phyloP scores from a whole-genome alignment of 352 stramenopile species.

The Phytophthora palmivora region DNA sequence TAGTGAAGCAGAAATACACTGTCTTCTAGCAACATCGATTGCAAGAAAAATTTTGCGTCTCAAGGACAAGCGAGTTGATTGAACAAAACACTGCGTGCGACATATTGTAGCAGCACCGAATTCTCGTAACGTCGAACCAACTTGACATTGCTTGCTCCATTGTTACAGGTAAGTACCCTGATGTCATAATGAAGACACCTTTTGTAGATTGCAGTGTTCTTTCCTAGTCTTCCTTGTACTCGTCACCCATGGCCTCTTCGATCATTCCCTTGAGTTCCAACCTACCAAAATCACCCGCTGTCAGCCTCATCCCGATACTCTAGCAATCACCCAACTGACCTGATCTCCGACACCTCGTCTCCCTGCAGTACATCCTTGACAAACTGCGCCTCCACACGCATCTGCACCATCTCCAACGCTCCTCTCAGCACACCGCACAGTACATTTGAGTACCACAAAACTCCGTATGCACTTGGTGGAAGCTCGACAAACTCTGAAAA shows the following conservation, averaged over 20 bases:
- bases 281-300: slow-evolving; percentile 25
- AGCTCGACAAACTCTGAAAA: slow-evolving; percentile 90
- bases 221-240: slow-evolving; percentile 89
- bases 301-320: too few relatives aligned
- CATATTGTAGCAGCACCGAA: too few relatives aligned
- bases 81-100: too few relatives aligned
- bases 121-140: too few relatives aligned
- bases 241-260: slow-evolving; percentile 87
- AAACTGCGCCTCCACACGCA: slow-evolving; percentile 86
- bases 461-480: slow-evolving; percentile 85
- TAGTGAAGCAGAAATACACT: too few relatives aligned
- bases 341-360: slow-evolving; percentile 88
- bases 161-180: too few relatives aligned
- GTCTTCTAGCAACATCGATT: too few relatives aligned
- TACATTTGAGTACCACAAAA: slow-evolving; percentile 97
- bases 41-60: too few relatives aligned
- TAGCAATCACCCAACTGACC: slow-evolving; percentile 40
- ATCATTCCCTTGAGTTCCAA: slow-evolving; percentile 92
- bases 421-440: slow-evolving; percentile 96
- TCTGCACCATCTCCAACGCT: slow-evolving; percentile 96
- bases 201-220: too few relatives aligned
- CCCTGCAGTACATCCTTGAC: slow-evolving; percentile 88
- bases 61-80: too few relatives aligned
- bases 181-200: too few relatives aligned
- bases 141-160: too few relatives aligned